Evolutionary conservation across 306 rosid genomes (phyloP), one percentile per base, ranked within the genome.

Genomic region (Calophaca sinica): DNA sequence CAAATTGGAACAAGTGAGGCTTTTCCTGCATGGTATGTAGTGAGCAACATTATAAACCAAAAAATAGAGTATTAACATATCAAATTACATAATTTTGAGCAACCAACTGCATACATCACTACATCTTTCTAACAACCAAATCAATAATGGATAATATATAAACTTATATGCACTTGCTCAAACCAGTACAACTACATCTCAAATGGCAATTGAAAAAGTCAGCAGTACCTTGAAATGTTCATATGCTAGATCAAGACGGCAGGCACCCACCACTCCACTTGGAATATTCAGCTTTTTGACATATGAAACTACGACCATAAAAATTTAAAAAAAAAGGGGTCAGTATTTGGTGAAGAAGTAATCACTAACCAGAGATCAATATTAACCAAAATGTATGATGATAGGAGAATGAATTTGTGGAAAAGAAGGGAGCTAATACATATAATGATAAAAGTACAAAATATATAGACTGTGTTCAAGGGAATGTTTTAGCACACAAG

Each of bases 201-300:
- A 46, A 80, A 74, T 74, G 44, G 62, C 29, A 69, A 77, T 44
- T 59, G 53, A 77, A 39, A 74, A 85, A 6, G 28, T 14, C 36
- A 63, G 41, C 6, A 61, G 52, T 91, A 94, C 98, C 97, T 96
- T 96, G 88, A 92, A 96, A 77, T 96, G 98, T 79, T 92, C 96
- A 63, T 85, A 96, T 48, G 97, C 99, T 70, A 96, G 84, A 85
- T 90, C 99, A 59, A 96, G 98, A 62, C 96, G 91, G 70, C 98
- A 96, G 70, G 98, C 97, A 73, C 99, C 99, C 84, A 96, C 98
- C 82, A 92, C 98, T 5, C 98, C 99, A 72, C 99, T 96, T 39
- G 99, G 99, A 85, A 92, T 90, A 81, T 94, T 92, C 76, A 94
- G 87, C 79, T 89, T 85, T 83, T 88, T 92, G 75, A 96, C 98